Evolutionary conservation across 202 grass and related monocot genomes (phyloP).

Genomic region (Schoenoplectus triqueter): DNA sequence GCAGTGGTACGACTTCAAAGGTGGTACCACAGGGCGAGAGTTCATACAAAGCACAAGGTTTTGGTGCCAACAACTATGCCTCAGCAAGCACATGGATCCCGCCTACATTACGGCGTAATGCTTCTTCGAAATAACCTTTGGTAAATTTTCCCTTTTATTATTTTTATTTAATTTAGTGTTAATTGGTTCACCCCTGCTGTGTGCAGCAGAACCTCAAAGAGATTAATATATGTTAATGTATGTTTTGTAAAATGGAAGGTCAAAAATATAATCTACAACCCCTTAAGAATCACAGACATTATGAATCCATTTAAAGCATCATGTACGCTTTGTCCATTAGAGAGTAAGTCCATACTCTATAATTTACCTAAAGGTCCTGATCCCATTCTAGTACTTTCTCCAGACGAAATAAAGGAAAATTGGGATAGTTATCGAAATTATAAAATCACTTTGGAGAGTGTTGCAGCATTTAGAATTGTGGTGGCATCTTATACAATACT

Average conservation of each 20-base stretch:
- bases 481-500: not conserved
- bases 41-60: constrained; percentile 51
- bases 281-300: not conserved
- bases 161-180: not conserved
- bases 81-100: constrained; percentile 54
- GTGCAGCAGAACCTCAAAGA: too few species aligned
- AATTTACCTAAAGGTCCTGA: not conserved
- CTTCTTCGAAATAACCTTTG: constrained; percentile 58
- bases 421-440: not conserved
- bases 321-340: not conserved
- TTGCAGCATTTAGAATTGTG: not conserved
- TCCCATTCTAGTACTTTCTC: not conserved
- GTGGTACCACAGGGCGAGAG: constrained; percentile 49
- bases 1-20: constrained; percentile 54
- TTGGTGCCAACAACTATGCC: constrained; percentile 50
- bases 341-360: constrained; percentile 5
- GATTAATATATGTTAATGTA: too few species aligned
- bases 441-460: not conserved
- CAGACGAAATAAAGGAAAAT: not conserved
- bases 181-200: not conserved
- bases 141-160: constrained; percentile 30
- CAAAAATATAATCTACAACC: not conserved
- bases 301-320: constrained; percentile 8
- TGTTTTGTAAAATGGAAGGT: too few species aligned
- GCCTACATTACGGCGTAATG: constrained; percentile 58